Percentiles rank a stretch among this genome's conserved stretches.
Conservation (phyloP, 768 basidiomycete species). For the Kwoniella bestiolae region DNA sequence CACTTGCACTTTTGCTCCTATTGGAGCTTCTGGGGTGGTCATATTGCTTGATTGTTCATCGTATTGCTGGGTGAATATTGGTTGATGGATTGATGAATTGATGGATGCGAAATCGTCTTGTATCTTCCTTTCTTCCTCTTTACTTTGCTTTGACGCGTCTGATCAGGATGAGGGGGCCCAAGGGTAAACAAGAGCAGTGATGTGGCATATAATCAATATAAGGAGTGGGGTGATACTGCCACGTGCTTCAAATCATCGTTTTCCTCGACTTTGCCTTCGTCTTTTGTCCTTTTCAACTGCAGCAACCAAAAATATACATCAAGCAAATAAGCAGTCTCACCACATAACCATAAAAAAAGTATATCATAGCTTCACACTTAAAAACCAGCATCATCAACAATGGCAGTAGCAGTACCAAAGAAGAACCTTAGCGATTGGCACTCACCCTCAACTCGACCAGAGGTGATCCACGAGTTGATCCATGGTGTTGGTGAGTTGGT, state of each 20-base stretch:
- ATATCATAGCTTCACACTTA: not conserved
- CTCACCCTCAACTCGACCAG: slow-evolving; percentile 73
- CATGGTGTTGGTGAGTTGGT: slow-evolving; percentile 54
- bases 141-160: slow-evolving; percentile 11
- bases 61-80: not conserved
- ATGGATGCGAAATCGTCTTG: not conserved
- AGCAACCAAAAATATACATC: not conserved
- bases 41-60: slow-evolving; percentile 27
- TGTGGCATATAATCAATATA: slow-evolving; percentile 4
- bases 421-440: slow-evolving; percentile 54
- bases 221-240: not conserved
- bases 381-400: not conserved
- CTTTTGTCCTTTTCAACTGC: not conserved
- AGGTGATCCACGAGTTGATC: slow-evolving; percentile 80
- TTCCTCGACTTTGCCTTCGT: slow-evolving; percentile 14
- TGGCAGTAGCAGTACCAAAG: slow-evolving; percentile 36
- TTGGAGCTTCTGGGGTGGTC: slow-evolving; percentile 53
- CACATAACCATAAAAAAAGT: not conserved
- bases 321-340: too few species aligned
- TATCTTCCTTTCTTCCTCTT: slow-evolving; percentile 8
- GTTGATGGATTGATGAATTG: not conserved
- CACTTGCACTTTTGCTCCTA: slow-evolving; percentile 79
- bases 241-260: slow-evolving; percentile 25
- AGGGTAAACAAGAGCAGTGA: slow-evolving; percentile 2
- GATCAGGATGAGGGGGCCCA: slow-evolving; percentile 6